Base-by-base conservation (phyloP, 202 grass and related monocot species). In the Alloteropsis angusta region DNA sequence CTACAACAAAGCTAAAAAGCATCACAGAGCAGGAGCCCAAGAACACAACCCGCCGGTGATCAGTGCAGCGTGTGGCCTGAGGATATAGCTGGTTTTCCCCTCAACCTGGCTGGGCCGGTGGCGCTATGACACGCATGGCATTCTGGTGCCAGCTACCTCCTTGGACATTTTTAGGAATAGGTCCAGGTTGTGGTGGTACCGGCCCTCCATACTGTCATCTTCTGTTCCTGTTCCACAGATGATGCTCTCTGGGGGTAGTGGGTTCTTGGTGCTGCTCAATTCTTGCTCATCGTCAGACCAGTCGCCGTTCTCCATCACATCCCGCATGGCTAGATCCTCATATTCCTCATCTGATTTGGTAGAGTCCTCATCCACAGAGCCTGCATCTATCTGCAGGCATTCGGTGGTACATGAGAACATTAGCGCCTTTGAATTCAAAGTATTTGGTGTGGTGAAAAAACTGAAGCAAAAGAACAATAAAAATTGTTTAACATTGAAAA, bases 271-370 rank as follows among this genome's bases (percentile, higher is more conserved):
- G 41, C 72, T 43, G 21, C 25, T 76, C 19, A 22, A 35, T 0
- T 43, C 75, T 5, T 78, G 74, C 48, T 91, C 87, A 1, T 93
- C 91, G 0, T 93, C 84, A 0, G 87, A 93, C 75, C 70, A 88
- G 66, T 93, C 75, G 0, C 79, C 87, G 5, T 85, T 90, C 34
- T 81, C 87, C 71, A 81, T 81, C 49, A 71, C 91, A 23, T 97
- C 91, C 62, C 63, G 82, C 89, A 97, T 85, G 14, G 94, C 91
- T 46, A 97, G 81, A 49, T 97, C 94, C 2, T 97, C 94, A 6
- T 88, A 97, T 42, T 97, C 94, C 80, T 97, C 94, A 4, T 97
- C 94, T 0, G 91, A 94, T 45, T 94, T 97, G 64, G 91, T 90
- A 4, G 87, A 94, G 80, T 87, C 66, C 56, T 97, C 94, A 37